A percentile compares a stretch with the other conserved stretches of the same genome.
Conservation (phyloP, 768 basidiomycete species). For the Xanthoconium purpureum region DNA sequence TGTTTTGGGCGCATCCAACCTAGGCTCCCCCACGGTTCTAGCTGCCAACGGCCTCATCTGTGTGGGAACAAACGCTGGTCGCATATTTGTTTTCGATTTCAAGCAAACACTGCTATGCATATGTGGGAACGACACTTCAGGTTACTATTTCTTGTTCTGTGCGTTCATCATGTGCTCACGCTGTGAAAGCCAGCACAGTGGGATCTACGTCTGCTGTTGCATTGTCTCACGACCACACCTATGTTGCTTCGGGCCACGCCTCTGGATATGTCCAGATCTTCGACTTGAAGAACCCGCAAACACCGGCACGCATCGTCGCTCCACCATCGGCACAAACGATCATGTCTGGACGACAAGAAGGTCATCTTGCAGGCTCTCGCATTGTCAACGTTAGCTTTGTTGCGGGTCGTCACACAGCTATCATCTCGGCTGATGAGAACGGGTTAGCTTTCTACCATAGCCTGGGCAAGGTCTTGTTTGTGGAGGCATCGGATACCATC, state of each 20-base stretch:
- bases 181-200: slow-evolving; percentile 48
- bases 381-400: slow-evolving; percentile 86
- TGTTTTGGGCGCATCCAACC: slow-evolving; percentile 53
- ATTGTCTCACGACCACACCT: slow-evolving; percentile 92
- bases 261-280: slow-evolving; percentile 85
- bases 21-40: slow-evolving; percentile 74
- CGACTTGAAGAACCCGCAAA: slow-evolving; percentile 67
- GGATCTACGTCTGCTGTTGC: slow-evolving; percentile 88
- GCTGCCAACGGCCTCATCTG: slow-evolving; percentile 87
- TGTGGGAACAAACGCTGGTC: slow-evolving; percentile 80
- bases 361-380: slow-evolving; percentile 75
- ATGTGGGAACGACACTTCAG: slow-evolving; percentile 66
- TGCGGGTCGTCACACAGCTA: slow-evolving; percentile 87
- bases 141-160: slow-evolving; percentile 39
- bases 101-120: slow-evolving; percentile 79
- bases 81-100: slow-evolving; percentile 83
- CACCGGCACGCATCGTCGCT: slow-evolving; percentile 63
- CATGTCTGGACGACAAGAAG: slow-evolving; percentile 75
- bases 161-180: slow-evolving; percentile 19
- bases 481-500: slow-evolving; percentile 91
- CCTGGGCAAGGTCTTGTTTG: slow-evolving; percentile 89
- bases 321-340: slow-evolving; percentile 70
- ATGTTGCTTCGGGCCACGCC: slow-evolving; percentile 83
- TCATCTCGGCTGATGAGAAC: slow-evolving; percentile 85
- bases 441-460: slow-evolving; percentile 96